phyloP scores from a whole-genome alignment of 305 asterid genomes.

The Fraxinus velutina region DNA sequence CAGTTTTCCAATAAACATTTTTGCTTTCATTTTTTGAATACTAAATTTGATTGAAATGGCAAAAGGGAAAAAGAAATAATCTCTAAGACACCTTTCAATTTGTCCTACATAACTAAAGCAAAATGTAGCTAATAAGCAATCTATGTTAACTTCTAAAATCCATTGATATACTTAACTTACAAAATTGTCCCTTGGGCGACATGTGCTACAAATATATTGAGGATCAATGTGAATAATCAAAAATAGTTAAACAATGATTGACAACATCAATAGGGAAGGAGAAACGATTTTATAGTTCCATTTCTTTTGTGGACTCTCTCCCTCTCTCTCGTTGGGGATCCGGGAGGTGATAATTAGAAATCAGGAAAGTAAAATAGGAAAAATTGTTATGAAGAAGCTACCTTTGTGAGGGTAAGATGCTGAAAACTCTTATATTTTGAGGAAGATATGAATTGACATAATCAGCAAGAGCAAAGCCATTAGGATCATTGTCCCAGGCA shows the following conservation, averaged over 20 bases:
- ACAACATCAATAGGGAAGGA: neutral
- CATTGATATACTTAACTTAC: neutral
- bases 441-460: conserved; percentile 69
- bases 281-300: neutral
- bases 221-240: neutral
- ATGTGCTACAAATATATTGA: neutral
- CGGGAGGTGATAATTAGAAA: neutral
- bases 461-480: conserved; percentile 67
- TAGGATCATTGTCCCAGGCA: conserved; percentile 86
- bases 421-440: conserved; percentile 64
- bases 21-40: neutral
- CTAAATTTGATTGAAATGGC: neutral
- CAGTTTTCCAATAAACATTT: neutral
- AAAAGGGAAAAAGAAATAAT: neutral
- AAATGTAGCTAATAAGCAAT: conserved; percentile 3
- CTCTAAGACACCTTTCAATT: neutral
- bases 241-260: neutral
- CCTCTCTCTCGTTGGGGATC: too few relatives aligned
- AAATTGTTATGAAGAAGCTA: conserved; percentile 19
- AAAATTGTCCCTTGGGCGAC: neutral
- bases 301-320: neutral
- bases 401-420: conserved; percentile 93
- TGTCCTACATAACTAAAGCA: conserved; percentile 3
- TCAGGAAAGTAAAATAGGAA: neutral
- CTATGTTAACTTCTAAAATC: neutral